These are phyloP conservation scores for Daedalea quercina DNA, from an alignment of 768 basidiomycete genomes.

Conservation along the genomic window DNA sequence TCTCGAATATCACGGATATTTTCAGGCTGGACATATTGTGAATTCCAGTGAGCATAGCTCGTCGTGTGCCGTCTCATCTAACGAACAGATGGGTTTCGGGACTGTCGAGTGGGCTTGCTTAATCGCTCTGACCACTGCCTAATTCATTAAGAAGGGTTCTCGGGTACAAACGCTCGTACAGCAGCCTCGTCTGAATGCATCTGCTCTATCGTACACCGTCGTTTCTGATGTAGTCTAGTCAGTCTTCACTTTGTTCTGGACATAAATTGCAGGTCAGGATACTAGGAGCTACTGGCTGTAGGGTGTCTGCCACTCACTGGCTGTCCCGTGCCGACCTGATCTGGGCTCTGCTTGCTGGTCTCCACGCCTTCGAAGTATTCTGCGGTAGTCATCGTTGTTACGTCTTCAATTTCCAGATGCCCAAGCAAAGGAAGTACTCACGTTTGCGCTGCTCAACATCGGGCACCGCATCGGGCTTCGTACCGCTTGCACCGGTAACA, in stretches of 20 bases:
- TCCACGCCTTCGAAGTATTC: constrained; percentile 3
- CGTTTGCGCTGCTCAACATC: constrained; percentile 42
- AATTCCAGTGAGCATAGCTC: neutral
- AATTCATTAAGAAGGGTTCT: too few species aligned
- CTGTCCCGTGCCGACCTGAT: constrained; percentile 2
- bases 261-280: too few species aligned
- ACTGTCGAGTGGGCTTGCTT: too few species aligned
- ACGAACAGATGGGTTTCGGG: too few species aligned
- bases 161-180: too few species aligned
- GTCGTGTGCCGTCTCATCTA: too few species aligned
- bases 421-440: constrained; percentile 13
- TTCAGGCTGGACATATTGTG: neutral
- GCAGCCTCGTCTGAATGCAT: too few species aligned
- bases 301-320: neutral
- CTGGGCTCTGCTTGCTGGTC: constrained; percentile 1
- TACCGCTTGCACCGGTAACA: constrained; percentile 32
- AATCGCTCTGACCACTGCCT: too few species aligned
- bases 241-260: too few species aligned
- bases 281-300: too few species aligned
- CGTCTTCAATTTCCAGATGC: neutral
- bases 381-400: neutral
- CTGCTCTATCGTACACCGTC: too few species aligned
- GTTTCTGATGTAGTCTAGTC: too few species aligned
- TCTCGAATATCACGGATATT: neutral
- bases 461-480: constrained; percentile 26